Base-by-base conservation (phyloP, 164 flowering plant genomes). In the Vitis labrusca region DNA sequence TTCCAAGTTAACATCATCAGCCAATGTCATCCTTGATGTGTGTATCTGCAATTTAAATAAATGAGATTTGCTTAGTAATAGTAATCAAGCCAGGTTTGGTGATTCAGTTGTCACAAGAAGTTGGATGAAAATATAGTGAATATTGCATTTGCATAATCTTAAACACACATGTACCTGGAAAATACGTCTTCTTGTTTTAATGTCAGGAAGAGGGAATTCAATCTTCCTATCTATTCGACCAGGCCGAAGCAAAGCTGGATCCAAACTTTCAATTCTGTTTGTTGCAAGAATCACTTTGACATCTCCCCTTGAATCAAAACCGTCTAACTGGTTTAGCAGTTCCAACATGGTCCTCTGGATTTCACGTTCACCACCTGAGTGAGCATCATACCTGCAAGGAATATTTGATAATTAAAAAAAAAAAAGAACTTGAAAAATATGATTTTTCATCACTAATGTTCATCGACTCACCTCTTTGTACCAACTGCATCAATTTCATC, bases 401-500 rank as follows among this genome's bases (percentile, higher is more conserved):
- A 62, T 2, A 17, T 7, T 7, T 1, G 7, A 37, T 37, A 32
- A n/a, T 30, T 19, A 11, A 37, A 7, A 23, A 13, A 32, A 48
- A 52, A 10, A 37, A 48, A 15, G 14, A 44, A 4, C 14, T 14
- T 12, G 10, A 12, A 16, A 27, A 51, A 19, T 65, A 12, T 50
- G 5, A 12, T 17, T 9, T 16, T 5, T 30, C n/a, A n/a, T 17
- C 29, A 15, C 37, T 48, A 65, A n/a, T 32, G 64, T 52, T 69
- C 59, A 61, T 19, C 1, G 0, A 58, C 64, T 71, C 7, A 91
- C 97, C 98, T 90, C 75, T 92, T 92, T 59, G 97, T 94, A 61
- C 97, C 98, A 63, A 94, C 79, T 59, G 97, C 98, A 78, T 94
- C 98, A 70, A 94, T 92, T 77, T 94, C 98, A 81, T 94, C 98